Percentiles rank a stretch among this genome's conserved stretches.
Conservation (phyloP, 495 filamentous ascomycete genomes). For the Penicillium steckii region DNA sequence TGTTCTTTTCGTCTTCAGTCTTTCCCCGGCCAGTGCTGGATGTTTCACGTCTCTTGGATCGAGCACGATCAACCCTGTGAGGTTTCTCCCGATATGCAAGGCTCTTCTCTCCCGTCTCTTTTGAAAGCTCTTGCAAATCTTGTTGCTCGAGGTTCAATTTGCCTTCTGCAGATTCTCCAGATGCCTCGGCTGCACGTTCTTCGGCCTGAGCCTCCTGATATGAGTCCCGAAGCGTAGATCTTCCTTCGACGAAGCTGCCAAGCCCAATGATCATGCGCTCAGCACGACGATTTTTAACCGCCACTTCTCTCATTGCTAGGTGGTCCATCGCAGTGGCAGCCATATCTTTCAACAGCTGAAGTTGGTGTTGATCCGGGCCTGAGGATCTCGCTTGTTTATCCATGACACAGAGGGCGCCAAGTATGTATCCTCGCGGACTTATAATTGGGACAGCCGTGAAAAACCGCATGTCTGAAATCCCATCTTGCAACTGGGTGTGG, state of each 20-base stretch:
- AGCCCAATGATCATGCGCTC: constrained; percentile 32
- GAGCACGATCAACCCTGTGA: not conserved
- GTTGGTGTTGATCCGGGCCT: constrained; percentile 11
- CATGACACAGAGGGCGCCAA: constrained; percentile 60
- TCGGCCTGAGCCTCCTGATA: constrained; percentile 20
- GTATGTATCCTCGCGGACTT: constrained; percentile 53
- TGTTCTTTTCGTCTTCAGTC: no score
- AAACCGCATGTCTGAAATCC: constrained; percentile 45
- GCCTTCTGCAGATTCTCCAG: constrained; percentile 17
- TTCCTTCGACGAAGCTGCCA: constrained; percentile 33
- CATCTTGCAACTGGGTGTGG: constrained; percentile 23
- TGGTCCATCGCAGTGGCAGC: constrained; percentile 29
- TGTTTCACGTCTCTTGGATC: not conserved
- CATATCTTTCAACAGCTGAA: constrained; percentile 34
- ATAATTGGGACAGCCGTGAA: constrained; percentile 61
- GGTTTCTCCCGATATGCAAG: not conserved
- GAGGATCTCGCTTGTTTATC: constrained; percentile 41
- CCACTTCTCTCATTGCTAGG: constrained; percentile 10
- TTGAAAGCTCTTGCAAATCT: constrained; percentile 9
- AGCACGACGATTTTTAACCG: constrained; percentile 8
- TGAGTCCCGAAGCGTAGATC: constrained; percentile 22
- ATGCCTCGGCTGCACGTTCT: constrained; percentile 4
- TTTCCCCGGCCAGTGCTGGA: not conserved
- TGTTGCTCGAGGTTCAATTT: constrained; percentile 25
- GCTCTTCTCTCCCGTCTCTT: not conserved